Evolutionary conservation across 805 yeast species (phyloP).

Genomic region (Metschnikowia vanudenii): DNA sequence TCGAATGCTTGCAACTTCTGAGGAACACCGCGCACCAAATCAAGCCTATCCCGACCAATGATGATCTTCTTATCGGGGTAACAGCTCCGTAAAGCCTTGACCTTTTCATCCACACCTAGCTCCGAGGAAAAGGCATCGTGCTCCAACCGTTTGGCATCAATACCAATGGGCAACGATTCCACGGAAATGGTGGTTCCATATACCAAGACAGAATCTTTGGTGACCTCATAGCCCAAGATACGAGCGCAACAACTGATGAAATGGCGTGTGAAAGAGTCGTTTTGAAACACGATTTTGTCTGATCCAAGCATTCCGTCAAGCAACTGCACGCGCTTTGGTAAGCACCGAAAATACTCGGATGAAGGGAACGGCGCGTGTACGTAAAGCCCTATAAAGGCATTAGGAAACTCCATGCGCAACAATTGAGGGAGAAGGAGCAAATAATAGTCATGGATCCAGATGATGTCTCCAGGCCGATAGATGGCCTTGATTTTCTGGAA

Average conservation of each 20-base stretch:
- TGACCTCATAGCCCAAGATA: slow-evolving; percentile 76
- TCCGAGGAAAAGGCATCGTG: slow-evolving; percentile 51
- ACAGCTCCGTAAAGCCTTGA: slow-evolving; percentile 58
- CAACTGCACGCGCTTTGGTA: slow-evolving; percentile 77
- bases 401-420: slow-evolving; percentile 71
- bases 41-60: slow-evolving; percentile 92
- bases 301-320: slow-evolving; percentile 92
- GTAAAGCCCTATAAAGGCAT: slow-evolving; percentile 73
- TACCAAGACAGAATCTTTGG: slow-evolving; percentile 55
- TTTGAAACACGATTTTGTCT: slow-evolving; percentile 82
- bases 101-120: slow-evolving; percentile 55
- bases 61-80: slow-evolving; percentile 72
- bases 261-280: slow-evolving; percentile 83
- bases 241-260: slow-evolving; percentile 89
- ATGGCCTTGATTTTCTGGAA: slow-evolving; percentile 71
- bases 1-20: slow-evolving; percentile 93
- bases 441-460: slow-evolving; percentile 92
- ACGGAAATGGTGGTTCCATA: slow-evolving; percentile 78
- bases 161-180: slow-evolving; percentile 83
- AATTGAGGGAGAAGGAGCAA: slow-evolving; percentile 78
- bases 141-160: slow-evolving; percentile 70
- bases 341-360: slow-evolving; percentile 86
- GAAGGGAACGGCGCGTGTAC: slow-evolving; percentile 94
- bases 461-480: slow-evolving; percentile 84
- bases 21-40: slow-evolving; percentile 86